phyloP scores from a whole-genome alignment of 176 grass and related monocot genomes.

The Melocanna baccifera region DNA sequence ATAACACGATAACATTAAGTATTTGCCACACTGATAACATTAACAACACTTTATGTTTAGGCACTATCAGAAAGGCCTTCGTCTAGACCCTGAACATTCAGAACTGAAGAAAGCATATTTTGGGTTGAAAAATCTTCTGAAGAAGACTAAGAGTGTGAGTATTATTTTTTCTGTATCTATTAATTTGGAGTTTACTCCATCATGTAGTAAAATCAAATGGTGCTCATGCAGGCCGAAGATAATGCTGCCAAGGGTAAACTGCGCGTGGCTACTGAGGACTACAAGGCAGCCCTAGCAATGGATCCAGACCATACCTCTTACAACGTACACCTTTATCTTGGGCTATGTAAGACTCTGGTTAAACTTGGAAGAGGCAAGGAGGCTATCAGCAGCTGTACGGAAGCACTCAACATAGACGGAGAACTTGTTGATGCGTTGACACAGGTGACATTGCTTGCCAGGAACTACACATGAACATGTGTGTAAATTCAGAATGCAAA shows the following conservation, averaged over 20 bases:
- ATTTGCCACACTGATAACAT: not conserved
- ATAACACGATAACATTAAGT: not conserved
- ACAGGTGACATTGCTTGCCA: slow-evolving; percentile 57
- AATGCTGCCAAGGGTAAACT: slow-evolving; percentile 90
- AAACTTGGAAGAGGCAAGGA: slow-evolving; percentile 98
- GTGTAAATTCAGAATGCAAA: not conserved
- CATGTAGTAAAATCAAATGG: not conserved
- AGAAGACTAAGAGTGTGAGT: slow-evolving; percentile 90
- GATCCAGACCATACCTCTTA: slow-evolving; percentile 75
- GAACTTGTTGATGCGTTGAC: slow-evolving; percentile 87
- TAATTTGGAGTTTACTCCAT: not conserved
- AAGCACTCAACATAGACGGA: slow-evolving; percentile 76
- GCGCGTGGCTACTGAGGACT: slow-evolving; percentile 79
- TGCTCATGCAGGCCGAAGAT: slow-evolving; percentile 72
- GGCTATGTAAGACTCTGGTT: slow-evolving; percentile 89
- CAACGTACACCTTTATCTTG: slow-evolving; percentile 83
- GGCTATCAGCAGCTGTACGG: slow-evolving; percentile 71
- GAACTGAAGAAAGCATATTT: slow-evolving; percentile 98
- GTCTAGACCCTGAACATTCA: slow-evolving; percentile 89
- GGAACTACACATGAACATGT: not conserved
- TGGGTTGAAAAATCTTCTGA: slow-evolving; percentile 91
- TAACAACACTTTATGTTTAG: slow-evolving; percentile 42
- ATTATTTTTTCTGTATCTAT: not conserved
- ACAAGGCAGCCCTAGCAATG: slow-evolving; percentile 85
- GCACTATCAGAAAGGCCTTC: slow-evolving; percentile 88